A percentile compares a stretch with the other conserved stretches of the same genome.
Evolutionary conservation across 345 rosid genomes (phyloP).

Genomic region (Combretum micranthum): DNA sequence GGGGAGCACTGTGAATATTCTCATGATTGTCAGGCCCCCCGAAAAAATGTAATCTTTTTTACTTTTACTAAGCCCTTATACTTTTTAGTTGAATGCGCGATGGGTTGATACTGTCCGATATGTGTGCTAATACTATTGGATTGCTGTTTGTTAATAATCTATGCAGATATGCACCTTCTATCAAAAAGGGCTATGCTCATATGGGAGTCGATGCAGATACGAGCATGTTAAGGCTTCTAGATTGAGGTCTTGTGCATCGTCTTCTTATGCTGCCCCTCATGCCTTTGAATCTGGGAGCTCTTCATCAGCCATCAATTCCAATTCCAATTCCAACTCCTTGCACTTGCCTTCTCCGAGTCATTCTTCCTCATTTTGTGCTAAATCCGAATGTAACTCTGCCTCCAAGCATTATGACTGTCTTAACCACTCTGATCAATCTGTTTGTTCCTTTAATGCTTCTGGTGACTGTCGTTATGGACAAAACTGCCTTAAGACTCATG

Average conservation of each 20-base stretch:
- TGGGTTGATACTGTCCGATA: not conserved
- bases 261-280: conserved; percentile 32
- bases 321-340: conserved; percentile 16
- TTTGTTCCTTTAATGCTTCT: conserved; percentile 85
- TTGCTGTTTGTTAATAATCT: conserved; percentile 7
- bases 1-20: conserved; percentile 92
- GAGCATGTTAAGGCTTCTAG: conserved; percentile 56
- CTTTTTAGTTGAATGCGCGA: not conserved
- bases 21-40: conserved; percentile 65
- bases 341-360: conserved; percentile 33
- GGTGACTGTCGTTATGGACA: conserved; percentile 78
- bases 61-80: not conserved
- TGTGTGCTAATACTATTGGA: not conserved
- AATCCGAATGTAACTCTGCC: conserved; percentile 36
- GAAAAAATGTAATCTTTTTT: conserved; percentile 46
- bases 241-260: conserved; percentile 42
- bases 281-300: conserved; percentile 17
- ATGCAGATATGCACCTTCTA: conserved; percentile 80
- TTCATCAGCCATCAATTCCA: conserved; percentile 15
- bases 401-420: conserved; percentile 19
- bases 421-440: conserved; percentile 50
- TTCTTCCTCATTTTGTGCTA: conserved; percentile 21
- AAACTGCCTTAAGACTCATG: conserved; percentile 81
- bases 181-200: conserved; percentile 80
- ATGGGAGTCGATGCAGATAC: conserved; percentile 82